These are phyloP conservation scores for Corinectria fuckeliana DNA, from an alignment of 2,329 filamentous ascomycete species.

Conservation along the genomic window DNA sequence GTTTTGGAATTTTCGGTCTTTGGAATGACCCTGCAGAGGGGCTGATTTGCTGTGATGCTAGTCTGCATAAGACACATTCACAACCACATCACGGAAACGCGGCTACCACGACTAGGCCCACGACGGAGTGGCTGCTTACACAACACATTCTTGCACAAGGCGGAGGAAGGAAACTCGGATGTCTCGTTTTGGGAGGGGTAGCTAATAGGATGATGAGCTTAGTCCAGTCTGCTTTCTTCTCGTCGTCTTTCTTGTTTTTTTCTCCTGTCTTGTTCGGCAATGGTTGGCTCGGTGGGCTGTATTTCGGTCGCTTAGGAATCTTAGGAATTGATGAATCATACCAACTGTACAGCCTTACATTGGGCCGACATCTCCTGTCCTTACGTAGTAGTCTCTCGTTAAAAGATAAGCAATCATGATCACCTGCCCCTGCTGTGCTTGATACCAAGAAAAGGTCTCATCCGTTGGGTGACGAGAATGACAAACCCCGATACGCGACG, in stretches of 20 bases:
- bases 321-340: conserved; percentile 26
- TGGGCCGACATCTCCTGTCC: neutral
- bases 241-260: neutral
- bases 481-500: neutral
- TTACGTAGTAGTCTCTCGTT: neutral
- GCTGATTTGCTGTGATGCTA: neutral
- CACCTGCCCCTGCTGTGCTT: neutral
- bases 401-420: neutral
- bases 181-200: neutral
- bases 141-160: neutral
- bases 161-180: neutral
- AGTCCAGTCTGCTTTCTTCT: neutral
- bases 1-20: conserved; percentile 12
- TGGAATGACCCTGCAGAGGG: neutral
- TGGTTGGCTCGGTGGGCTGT: neutral
- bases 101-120: neutral
- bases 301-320: conserved; percentile 19
- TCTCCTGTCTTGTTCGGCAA: conserved; percentile 1
- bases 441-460: neutral
- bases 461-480: neutral
- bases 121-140: neutral
- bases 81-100: neutral
- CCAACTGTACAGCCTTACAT: neutral
- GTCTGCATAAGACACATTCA: neutral
- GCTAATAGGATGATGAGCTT: conserved; percentile 2